Evolutionary conservation across 164 flowering plant genomes (phyloP).

Genomic region (Chimonanthus salicifolius): DNA sequence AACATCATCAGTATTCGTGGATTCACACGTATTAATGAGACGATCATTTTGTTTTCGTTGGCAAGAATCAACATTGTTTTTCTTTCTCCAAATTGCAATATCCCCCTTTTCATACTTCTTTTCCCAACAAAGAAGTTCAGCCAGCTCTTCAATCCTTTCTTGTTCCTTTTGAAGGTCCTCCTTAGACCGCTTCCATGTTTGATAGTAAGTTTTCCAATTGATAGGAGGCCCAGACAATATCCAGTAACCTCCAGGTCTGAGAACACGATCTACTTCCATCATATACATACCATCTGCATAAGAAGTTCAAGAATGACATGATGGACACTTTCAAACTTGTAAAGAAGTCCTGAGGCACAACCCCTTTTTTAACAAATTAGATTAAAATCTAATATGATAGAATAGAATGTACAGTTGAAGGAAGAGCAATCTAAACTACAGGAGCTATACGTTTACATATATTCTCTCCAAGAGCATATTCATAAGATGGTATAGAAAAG

Average conservation of each 20-base stretch:
- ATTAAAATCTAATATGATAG: too few species aligned
- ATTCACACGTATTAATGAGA: slow-evolving; percentile 38
- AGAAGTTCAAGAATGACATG: background rate
- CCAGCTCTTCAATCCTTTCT: slow-evolving; percentile 61
- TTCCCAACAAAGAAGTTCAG: slow-evolving; percentile 87
- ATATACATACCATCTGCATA: slow-evolving; percentile 73
- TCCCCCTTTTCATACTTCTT: slow-evolving; percentile 93
- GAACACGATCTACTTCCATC: slow-evolving; percentile 91
- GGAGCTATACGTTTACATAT: too few species aligned
- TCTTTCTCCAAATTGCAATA: slow-evolving; percentile 75
- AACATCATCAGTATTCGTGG: slow-evolving; percentile 58
- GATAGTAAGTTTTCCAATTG: slow-evolving; percentile 83
- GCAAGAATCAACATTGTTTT: slow-evolving; percentile 52
- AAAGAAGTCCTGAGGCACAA: too few species aligned
- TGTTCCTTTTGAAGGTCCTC: slow-evolving; percentile 77
- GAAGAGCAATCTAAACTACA: too few species aligned
- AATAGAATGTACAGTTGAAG: too few species aligned
- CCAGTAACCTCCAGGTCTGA: slow-evolving; percentile 97
- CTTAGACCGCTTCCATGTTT: slow-evolving; percentile 77
- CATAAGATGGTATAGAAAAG: background rate
- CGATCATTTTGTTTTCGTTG: slow-evolving; percentile 20
- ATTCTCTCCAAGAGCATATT: background rate
- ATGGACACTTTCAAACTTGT: background rate
- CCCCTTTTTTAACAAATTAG: too few species aligned
- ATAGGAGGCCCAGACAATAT: slow-evolving; percentile 94